Evolutionary conservation across 2,329 filamentous ascomycete genomes (phyloP).

Genomic region (Trichophyton schoenleinii): DNA sequence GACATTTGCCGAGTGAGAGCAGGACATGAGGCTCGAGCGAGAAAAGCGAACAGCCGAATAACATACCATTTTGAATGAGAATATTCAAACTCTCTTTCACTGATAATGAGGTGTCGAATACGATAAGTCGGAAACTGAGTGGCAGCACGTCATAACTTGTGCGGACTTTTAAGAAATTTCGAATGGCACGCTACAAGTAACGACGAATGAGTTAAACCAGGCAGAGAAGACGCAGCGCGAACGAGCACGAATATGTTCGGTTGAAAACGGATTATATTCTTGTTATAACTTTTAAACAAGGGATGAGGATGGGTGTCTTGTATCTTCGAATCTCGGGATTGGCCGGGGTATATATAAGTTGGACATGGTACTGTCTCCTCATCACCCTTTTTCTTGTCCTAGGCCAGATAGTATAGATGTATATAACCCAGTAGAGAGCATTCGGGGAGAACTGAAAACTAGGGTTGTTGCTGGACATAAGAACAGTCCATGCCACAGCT

Average conservation of each 20-base stretch:
- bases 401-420: not conserved
- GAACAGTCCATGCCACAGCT: not conserved
- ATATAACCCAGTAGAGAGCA: not conserved
- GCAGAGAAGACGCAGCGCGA: slow-evolving; percentile 12
- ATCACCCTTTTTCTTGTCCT: not conserved
- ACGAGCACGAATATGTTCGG: slow-evolving; percentile 9
- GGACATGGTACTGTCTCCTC: slow-evolving; percentile 1
- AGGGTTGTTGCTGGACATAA: not conserved
- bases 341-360: not conserved
- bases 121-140: slow-evolving; percentile 86
- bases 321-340: slow-evolving; percentile 1
- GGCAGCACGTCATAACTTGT: slow-evolving; percentile 97
- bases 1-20: slow-evolving; percentile 10
- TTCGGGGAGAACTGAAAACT: not conserved
- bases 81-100: slow-evolving; percentile 97
- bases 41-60: not conserved
- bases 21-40: not conserved
- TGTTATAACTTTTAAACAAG: slow-evolving; percentile 5
- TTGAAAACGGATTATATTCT: slow-evolving; percentile 5
- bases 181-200: slow-evolving; percentile 60
- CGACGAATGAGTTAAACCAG: slow-evolving; percentile 7
- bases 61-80: slow-evolving; percentile 78
- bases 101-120: slow-evolving; percentile 86
- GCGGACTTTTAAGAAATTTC: slow-evolving; percentile 89
- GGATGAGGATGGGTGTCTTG: not conserved